Evolutionary conservation across 2,329 filamentous ascomycete genomes (phyloP), one percentile per base, ranked within the genome.

Genomic region (Dendrostoma leiphaemia): DNA sequence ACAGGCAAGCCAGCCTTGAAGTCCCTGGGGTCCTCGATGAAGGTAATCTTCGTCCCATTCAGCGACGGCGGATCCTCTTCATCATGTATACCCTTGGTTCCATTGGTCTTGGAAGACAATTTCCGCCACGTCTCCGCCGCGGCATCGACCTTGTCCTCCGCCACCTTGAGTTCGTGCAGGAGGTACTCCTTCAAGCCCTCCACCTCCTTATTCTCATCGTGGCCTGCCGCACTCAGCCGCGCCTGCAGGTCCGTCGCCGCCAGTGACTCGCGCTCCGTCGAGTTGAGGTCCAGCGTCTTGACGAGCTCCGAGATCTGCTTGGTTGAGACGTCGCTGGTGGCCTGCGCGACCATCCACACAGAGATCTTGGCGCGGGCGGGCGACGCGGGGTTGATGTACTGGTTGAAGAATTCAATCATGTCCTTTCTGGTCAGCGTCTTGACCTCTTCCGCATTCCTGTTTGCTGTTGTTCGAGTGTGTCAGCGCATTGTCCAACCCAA

Each of bases 311-410:
- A 64, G 35, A 76, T 70, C 65, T 79, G 74, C 52, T 71, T 68
- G 34, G 64, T 67, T 15, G 64, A 70, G 47, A 71, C 70, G 24
- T 76, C 74, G 26, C 79, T 76, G 48, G 74, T 73, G 3, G 82
- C 80, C 65, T 93, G 89, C 0, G 93, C 93, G 52, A 88, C 81
- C 23, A 97, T 77, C 66, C 97, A 89, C 15, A 97, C 84, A 1
- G 90, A 86, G 6, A 95, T 72, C 67, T 97, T 96, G n/a, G 91
- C 86, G 46, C 94, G 84, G 1, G 75, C 76, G 0, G 80, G 71
- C 3, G 93, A 97, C 1, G 78, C 73, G 1, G 92, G 91, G 57
- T 85, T 81, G 62, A 99, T 89, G 71, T 85, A 89, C 24, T 82
- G 79, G 29, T 83, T 75, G 74, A 85, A 97, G 72, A 96, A 97